Conservation (phyloP, 352 stramenopile species). For the Globisporangium mamillatum region DNA sequence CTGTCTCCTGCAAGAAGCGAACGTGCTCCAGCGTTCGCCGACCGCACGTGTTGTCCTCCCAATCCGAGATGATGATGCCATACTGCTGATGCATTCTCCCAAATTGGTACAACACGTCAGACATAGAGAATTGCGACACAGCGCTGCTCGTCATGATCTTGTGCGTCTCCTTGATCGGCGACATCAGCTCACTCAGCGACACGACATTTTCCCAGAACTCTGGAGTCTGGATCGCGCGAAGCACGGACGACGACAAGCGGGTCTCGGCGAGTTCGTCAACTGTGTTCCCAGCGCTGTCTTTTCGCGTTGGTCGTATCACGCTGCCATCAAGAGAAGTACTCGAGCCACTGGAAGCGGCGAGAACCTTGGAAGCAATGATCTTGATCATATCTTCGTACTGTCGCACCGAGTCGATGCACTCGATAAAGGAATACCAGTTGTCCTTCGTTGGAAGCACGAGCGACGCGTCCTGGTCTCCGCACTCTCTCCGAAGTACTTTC, state of each 20-base stretch:
- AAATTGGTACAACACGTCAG: conserved; percentile 76
- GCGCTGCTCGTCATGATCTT: conserved; percentile 51
- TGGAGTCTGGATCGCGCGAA: conserved; percentile 56
- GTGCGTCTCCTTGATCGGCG: conserved; percentile 72
- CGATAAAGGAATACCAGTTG: conserved; percentile 78
- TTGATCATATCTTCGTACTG: conserved; percentile 87
- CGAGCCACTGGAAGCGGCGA: conserved; percentile 20
- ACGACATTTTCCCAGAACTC: conserved; percentile 78
- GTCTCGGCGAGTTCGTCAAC: conserved; percentile 46
- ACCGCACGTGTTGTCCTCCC: conserved; percentile 54
- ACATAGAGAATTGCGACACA: conserved; percentile 46
- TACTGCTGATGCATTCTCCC: conserved; percentile 80
- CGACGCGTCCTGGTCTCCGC: conserved; percentile 53
- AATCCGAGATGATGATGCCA: conserved; percentile 59
- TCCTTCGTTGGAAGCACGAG: conserved; percentile 43
- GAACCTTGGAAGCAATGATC: conserved; percentile 63
- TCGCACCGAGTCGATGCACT: conserved; percentile 72
- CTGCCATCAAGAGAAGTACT: background rate
- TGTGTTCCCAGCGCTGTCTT: conserved; percentile 44
- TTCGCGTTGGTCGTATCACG: conserved; percentile 20
- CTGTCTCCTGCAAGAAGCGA: conserved; percentile 48
- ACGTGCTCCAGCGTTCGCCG: conserved; percentile 52
- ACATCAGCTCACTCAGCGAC: conserved; percentile 74
- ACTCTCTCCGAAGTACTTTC: conserved; percentile 58
- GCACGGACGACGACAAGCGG: conserved; percentile 31